These are phyloP conservation scores for Ascochyta lentis DNA, from an alignment of 2,329 filamentous ascomycete genomes.

Conservation along the genomic window DNA sequence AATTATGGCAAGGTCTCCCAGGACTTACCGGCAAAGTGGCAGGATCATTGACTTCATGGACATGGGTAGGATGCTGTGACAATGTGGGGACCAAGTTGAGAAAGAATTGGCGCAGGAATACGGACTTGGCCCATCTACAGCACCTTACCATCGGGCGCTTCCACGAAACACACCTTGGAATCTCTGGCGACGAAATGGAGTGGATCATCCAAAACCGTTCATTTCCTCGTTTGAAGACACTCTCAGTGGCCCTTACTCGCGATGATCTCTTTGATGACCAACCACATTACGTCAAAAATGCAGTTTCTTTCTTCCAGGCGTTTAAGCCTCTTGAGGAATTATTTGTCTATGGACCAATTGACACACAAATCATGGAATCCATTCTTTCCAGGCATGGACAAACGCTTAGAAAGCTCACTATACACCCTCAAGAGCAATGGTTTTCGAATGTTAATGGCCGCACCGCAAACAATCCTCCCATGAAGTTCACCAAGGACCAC, in stretches of 20 bases:
- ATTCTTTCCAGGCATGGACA: constrained; percentile 14
- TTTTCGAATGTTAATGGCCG: not conserved
- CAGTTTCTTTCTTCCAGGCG: constrained; percentile 23
- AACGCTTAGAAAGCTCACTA: no score
- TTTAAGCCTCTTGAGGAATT: constrained; percentile 25
- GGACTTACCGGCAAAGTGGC: constrained; percentile 4
- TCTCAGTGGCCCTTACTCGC: not conserved
- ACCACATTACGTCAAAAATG: constrained; percentile 26
- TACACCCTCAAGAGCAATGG: no score
- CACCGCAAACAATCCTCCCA: constrained; percentile 16
- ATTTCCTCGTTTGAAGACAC: constrained; percentile 10
- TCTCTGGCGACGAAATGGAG: constrained; percentile 23
- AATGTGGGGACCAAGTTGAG: no score
- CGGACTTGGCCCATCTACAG: constrained; percentile 25
- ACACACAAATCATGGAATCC: constrained; percentile 18
- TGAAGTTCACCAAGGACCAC: constrained; percentile 22
- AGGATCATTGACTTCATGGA: not conserved
- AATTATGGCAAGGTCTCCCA: constrained; percentile 28
- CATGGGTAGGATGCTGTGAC: constrained; percentile 20
- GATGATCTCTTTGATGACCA: constrained; percentile 16
- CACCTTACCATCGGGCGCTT: constrained; percentile 23
- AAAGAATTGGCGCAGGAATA: constrained; percentile 24
- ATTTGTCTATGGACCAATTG: constrained; percentile 20
- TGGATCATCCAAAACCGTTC: constrained; percentile 20
- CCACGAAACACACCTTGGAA: constrained; percentile 6